These are phyloP conservation scores for Dovyalis caffra DNA, from an alignment of 345 rosid species.

Conservation along the genomic window DNA sequence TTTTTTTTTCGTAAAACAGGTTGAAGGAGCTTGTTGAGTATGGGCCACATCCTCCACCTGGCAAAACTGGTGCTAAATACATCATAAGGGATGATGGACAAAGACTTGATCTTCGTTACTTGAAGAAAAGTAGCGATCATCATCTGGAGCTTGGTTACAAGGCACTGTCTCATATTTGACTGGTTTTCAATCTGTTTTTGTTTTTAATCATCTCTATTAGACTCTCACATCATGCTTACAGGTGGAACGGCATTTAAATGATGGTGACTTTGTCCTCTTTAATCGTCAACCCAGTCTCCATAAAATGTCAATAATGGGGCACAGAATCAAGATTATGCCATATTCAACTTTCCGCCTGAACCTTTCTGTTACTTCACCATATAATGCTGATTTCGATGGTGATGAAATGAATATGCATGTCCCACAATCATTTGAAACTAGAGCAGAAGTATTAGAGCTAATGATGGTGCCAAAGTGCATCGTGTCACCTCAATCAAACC, in stretches of 20 bases:
- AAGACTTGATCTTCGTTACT: constrained; percentile 93
- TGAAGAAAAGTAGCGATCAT: constrained; percentile 98
- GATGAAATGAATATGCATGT: constrained; percentile 99
- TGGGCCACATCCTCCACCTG: constrained; percentile 98
- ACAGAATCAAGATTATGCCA: constrained; percentile 93
- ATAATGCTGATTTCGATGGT: constrained; percentile 99
- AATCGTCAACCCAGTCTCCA: constrained; percentile 99
- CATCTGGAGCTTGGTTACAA: constrained; percentile 98
- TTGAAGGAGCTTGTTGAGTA: constrained; percentile 92
- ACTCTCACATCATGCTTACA: constrained; percentile 30
- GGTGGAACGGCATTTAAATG: constrained; percentile 95
- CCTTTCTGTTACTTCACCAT: constrained; percentile 95
- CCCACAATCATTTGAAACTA: constrained; percentile 94
- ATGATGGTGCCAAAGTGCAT: constrained; percentile 99
- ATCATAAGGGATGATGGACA: constrained; percentile 98
- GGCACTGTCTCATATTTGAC: constrained; percentile 28
- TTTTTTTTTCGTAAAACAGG: constrained; percentile 40
- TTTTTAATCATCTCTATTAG: background rate
- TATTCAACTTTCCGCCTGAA: constrained; percentile 93
- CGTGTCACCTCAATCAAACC: constrained; percentile 92
- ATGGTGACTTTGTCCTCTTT: constrained; percentile 90
- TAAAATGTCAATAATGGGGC: constrained; percentile 99
- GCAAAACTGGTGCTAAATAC: constrained; percentile 94
- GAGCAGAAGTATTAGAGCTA: constrained; percentile 95
- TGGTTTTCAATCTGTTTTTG: background rate